A percentile compares a stretch with the other conserved stretches of the same genome.
Evolutionary conservation across 1,139 yeast genomes (phyloP).

Genomic region (Debaryomyces psychrophilus): DNA sequence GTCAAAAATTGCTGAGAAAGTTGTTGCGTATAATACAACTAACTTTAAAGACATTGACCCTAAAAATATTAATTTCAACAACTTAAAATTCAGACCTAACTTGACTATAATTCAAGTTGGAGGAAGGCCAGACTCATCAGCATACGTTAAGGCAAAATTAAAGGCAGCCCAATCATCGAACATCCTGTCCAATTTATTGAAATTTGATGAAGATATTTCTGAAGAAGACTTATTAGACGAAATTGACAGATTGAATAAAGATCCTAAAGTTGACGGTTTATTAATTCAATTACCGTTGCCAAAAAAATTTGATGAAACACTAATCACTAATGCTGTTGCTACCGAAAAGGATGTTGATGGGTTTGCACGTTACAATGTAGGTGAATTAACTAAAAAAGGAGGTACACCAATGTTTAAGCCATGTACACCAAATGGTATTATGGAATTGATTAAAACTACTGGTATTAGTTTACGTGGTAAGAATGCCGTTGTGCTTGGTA

Average conservation of each 20-base stretch:
- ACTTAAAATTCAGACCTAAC: conserved; percentile 57
- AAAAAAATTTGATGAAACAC: conserved; percentile 65
- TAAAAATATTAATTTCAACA: conserved; percentile 27
- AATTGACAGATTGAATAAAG: conserved; percentile 60
- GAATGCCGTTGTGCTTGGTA: conserved; percentile 75
- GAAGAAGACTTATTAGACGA: conserved; percentile 59
- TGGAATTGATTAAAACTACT: conserved; percentile 66
- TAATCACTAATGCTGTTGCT: conserved; percentile 66
- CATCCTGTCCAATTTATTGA: conserved; percentile 59
- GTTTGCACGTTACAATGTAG: conserved; percentile 72
- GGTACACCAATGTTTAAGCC: conserved; percentile 75
- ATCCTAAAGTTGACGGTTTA: conserved; percentile 68
- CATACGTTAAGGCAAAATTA: conserved; percentile 74
- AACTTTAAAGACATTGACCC: conserved; percentile 23
- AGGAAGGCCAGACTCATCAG: conserved; percentile 72
- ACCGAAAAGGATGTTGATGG: conserved; percentile 81
- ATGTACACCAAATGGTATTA: conserved; percentile 79
- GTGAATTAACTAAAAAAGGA: conserved; percentile 73
- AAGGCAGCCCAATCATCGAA: conserved; percentile 74
- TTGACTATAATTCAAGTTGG: conserved; percentile 78
- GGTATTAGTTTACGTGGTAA: conserved; percentile 63
- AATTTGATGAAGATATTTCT: conserved; percentile 57
- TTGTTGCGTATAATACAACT: conserved; percentile 39
- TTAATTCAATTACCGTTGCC: conserved; percentile 78
- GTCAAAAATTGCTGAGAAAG: conserved; percentile 43